phyloP scores from a whole-genome alignment of 805 yeast species.

The Yarrowia sp. region DNA sequence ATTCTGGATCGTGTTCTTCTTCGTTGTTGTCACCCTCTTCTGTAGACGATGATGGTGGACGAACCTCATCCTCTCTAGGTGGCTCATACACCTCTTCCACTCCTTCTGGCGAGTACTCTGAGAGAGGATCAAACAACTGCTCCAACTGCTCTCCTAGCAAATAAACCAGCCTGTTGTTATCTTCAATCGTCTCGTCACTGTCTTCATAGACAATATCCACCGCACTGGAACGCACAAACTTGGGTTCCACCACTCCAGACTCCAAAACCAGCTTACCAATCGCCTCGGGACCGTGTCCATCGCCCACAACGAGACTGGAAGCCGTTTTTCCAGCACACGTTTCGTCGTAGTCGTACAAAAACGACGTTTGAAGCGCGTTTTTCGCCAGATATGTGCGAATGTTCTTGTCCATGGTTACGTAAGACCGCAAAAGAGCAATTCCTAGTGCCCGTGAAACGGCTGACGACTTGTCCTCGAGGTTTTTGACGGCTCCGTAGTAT shows the following conservation, averaged over 20 bases:
- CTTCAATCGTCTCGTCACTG: conserved; percentile 49
- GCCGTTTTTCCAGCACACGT: conserved; percentile 82
- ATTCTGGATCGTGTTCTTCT: neutral
- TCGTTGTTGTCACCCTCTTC: neutral
- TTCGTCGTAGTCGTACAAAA: conserved; percentile 61
- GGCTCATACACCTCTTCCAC: conserved; percentile 67
- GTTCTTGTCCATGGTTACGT: conserved; percentile 49
- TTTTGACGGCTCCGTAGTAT: conserved; percentile 76
- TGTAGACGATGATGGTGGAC: too few species aligned
- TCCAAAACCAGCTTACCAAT: conserved; percentile 57
- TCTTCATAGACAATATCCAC: conserved; percentile 75
- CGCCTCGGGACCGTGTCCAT: conserved; percentile 50
- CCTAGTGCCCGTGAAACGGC: conserved; percentile 75
- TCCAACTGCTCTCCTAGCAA: conserved; percentile 82
- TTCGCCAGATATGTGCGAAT: conserved; percentile 28
- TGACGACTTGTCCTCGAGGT: conserved; percentile 51
- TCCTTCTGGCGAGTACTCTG: conserved; percentile 89
- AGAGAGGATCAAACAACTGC: conserved; percentile 80
- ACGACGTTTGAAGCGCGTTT: neutral
- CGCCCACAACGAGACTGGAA: conserved; percentile 54
- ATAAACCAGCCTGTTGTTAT: conserved; percentile 72
- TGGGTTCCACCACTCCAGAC: conserved; percentile 55
- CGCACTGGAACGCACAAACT: conserved; percentile 48
- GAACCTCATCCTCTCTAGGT: conserved; percentile 43
- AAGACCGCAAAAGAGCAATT: conserved; percentile 64